phyloP scores from a whole-genome alignment of 2,329 filamentous ascomycete species.

The Colletotrichum limetticola region DNA sequence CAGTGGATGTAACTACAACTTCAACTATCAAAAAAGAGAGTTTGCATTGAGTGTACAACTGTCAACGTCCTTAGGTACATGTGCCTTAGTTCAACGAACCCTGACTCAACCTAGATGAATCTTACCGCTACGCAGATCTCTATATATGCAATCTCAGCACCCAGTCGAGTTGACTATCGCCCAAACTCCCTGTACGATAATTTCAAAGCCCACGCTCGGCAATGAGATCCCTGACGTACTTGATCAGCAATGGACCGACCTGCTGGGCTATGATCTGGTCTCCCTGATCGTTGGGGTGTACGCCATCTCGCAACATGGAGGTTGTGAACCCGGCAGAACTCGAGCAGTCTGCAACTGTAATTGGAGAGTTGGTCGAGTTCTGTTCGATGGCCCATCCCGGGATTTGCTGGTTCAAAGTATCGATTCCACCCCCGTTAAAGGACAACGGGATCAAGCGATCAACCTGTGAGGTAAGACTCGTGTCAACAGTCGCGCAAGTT shows the following conservation, averaged over 20 bases:
- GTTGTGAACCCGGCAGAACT: constrained; percentile 46
- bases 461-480: constrained; percentile 42
- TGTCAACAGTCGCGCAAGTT: neutral
- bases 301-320: constrained; percentile 48
- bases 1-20: too few relatives aligned
- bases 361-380: constrained; percentile 50
- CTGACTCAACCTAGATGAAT: too few relatives aligned
- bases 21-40: too few relatives aligned
- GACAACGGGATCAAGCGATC: constrained; percentile 52
- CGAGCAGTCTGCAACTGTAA: constrained; percentile 51
- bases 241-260: constrained; percentile 45
- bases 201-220: neutral
- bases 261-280: constrained; percentile 47
- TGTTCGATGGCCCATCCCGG: constrained; percentile 48
- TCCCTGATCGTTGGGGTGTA: constrained; percentile 51
- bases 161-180: neutral
- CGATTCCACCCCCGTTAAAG: constrained; percentile 41
- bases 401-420: constrained; percentile 49
- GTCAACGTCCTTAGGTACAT: too few relatives aligned
- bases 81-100: too few relatives aligned
- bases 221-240: constrained; percentile 42
- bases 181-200: neutral
- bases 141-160: neutral
- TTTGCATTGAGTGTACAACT: too few relatives aligned
- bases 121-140: too few relatives aligned